Evolutionary conservation across 2,329 filamentous ascomycete genomes (phyloP).

Genomic region (Cordyceps tenuipes): DNA sequence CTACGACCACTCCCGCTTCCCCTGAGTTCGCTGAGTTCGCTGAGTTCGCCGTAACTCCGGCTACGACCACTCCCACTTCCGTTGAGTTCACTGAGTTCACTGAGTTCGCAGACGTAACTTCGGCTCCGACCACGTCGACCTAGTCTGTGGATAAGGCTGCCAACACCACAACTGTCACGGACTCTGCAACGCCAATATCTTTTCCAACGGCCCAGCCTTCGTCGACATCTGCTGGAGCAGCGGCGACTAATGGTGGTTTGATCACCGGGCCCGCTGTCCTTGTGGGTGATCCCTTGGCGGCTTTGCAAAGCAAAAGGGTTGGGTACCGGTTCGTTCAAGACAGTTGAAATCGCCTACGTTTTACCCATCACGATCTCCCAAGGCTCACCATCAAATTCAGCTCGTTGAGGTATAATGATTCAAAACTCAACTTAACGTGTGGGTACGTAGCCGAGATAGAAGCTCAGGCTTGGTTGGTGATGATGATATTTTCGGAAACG

Average conservation of each 20-base stretch:
- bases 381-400: too few species aligned
- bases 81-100: slow-evolving; percentile 4
- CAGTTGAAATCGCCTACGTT: too few species aligned
- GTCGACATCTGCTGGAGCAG: background rate
- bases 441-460: too few species aligned
- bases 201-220: background rate
- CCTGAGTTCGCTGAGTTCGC: too few species aligned
- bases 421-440: too few species aligned
- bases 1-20: too few species aligned
- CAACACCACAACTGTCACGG: background rate
- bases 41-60: too few species aligned
- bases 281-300: slow-evolving; percentile 3
- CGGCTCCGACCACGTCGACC: slow-evolving; percentile 6
- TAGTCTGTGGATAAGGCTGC: background rate
- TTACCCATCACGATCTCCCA: too few species aligned
- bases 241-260: background rate
- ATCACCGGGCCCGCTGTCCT: slow-evolving; percentile 1
- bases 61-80: slow-evolving; percentile 11
- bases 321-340: background rate
- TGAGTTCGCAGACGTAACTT: background rate
- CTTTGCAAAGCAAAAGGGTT: background rate
- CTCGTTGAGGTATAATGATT: too few species aligned
- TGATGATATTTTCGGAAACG: too few species aligned
- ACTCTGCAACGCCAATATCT: background rate
- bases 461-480: too few species aligned